Conservation (phyloP, 305 asterid genomes). For the Striga hermonthica region DNA sequence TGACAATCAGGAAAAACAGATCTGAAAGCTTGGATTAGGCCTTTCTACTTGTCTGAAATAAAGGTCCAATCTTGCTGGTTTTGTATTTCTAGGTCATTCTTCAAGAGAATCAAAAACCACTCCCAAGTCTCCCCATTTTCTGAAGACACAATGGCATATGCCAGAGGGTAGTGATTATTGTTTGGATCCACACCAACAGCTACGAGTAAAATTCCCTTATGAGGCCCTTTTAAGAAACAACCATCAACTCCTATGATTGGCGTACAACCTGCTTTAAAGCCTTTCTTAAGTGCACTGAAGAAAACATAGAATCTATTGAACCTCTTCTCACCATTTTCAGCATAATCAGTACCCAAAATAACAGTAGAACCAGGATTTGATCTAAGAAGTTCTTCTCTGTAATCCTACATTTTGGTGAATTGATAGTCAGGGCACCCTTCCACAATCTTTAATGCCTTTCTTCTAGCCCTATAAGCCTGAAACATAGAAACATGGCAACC, state of each 20-base stretch:
- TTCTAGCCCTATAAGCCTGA: not conserved
- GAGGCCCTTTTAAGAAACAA: constrained; percentile 4
- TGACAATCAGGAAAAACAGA: not conserved
- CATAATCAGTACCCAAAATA: not conserved
- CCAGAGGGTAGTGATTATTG: not conserved
- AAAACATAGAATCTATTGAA: not conserved
- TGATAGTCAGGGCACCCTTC: not conserved
- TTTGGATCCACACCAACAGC: constrained; percentile 1
- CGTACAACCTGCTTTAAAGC: not conserved
- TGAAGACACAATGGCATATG: not conserved
- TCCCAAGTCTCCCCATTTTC: not conserved
- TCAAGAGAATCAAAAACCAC: not conserved
- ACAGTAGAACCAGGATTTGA: not conserved
- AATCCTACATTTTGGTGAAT: not conserved
- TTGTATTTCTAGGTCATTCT: not conserved
- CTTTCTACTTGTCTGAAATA: not conserved
- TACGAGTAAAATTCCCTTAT: not conserved
- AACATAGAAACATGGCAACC: not conserved
- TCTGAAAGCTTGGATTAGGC: not conserved
- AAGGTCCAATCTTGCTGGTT: not conserved
- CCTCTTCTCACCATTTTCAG: not conserved
- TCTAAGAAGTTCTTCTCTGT: not conserved
- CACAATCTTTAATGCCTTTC: not conserved
- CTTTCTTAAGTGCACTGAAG: not conserved
- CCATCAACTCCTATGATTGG: not conserved